Base-by-base conservation (phyloP, 805 yeast species). In the Yarrowia sp. region DNA sequence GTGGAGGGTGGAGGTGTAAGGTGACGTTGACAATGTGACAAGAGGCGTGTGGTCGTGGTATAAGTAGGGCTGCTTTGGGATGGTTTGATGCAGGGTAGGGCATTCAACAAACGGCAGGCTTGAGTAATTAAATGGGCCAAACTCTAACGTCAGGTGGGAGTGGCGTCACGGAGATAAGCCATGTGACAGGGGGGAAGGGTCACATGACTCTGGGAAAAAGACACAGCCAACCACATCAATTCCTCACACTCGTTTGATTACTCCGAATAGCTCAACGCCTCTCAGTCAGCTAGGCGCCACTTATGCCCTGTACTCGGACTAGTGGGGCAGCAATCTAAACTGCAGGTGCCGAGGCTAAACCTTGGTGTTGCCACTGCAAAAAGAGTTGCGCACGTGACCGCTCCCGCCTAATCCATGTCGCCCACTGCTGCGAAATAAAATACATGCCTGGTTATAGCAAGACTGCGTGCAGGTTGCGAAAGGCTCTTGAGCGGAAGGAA, bases 321-420 rank as follows among this genome's bases (percentile, higher is more conserved):
- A 16, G 43, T 19, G 58, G 58, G 58, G 58, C 59, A 53, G 59
- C 59, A 53, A 53, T 53, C 59, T 19, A 53, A 38, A 8, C 32
- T 53, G 59, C 43, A 53, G 35, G 10, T 40, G 63, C 63, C 63
- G 63, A 56, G 63, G 63, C 63, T 41, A 56, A 38, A 56, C 8
- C 48, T 22, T 41, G 11, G 22, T n/a, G 36, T 41, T 41, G 61
- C 61, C 45, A 40, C 46, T 22, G 22, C 11, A 1, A n/a, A 42
- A 8, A 26, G 22, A 10, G 26, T 22, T 56, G 5, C 15, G 12
- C 63, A 56, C 63, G 48, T 56, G 63, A 56, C 48, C 40, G 2
- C 15, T n/a, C n/a, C 63, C 63, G 63, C 63, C 46, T 56, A 56
- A 56, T 56, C 63, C 63, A 56, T 56, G 63, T 42, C 22, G 8